phyloP scores from a whole-genome alignment of 2,329 filamentous ascomycete genomes.

The Aaosphaeria pasadenensis region DNA sequence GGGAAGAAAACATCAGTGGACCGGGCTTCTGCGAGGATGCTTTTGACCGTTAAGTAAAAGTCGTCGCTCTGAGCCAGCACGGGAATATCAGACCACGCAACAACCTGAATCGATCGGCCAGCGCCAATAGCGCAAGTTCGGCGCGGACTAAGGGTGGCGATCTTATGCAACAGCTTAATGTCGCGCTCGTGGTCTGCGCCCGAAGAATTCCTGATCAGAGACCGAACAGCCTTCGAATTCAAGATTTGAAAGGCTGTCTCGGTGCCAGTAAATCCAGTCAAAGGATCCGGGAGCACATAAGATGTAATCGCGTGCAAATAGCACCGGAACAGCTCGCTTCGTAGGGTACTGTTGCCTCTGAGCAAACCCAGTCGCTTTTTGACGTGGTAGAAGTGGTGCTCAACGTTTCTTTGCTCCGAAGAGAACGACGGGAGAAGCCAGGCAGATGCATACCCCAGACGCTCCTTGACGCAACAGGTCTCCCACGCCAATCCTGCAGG shows the following conservation, averaged over 20 bases:
- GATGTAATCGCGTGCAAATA: constrained; percentile 56
- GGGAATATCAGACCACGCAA: no score
- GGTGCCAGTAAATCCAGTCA: constrained; percentile 51
- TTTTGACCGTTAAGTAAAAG: no score
- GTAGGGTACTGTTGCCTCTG: constrained; percentile 48
- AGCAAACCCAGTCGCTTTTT: constrained; percentile 52
- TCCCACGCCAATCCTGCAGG: constrained; percentile 30
- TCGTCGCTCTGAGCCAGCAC: no score
- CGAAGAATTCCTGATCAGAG: no score
- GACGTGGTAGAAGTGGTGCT: constrained; percentile 47
- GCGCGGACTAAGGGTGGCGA: no score
- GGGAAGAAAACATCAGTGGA: no score
- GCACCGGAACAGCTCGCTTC: constrained; percentile 51
- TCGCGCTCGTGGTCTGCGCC: no score
- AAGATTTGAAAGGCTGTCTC: constrained; percentile 52
- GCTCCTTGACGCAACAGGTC: constrained; percentile 22
- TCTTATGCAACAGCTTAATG: no score
- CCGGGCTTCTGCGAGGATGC: no score
- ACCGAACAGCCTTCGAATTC: constrained; percentile 31
- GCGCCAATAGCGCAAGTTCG: no score
- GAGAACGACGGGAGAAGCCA: constrained; percentile 40
- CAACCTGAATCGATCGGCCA: no score
- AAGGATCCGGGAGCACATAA: constrained; percentile 46
- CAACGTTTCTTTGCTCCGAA: constrained; percentile 7
- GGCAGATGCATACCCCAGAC: constrained; percentile 47